phyloP scores from a whole-genome alignment of 768 basidiomycete species.

The Mycena haematopus region DNA sequence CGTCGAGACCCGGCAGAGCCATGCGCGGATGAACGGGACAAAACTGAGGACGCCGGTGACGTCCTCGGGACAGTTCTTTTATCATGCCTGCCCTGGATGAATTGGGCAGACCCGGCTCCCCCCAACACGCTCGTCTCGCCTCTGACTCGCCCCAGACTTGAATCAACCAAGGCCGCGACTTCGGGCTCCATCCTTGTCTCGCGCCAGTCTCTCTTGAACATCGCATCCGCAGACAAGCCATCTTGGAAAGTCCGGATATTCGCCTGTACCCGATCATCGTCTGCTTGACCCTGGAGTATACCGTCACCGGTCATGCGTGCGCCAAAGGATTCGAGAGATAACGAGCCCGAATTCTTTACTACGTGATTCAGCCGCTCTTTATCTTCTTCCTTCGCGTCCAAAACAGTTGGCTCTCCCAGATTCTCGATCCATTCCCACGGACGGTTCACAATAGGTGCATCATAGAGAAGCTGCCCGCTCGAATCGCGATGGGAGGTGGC shows the following conservation, averaged over 20 bases:
- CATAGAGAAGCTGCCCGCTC: constrained; percentile 55
- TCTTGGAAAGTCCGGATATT: constrained; percentile 71
- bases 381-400: constrained; percentile 52
- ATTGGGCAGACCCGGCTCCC: constrained; percentile 24
- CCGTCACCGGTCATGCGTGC: constrained; percentile 71
- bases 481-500: constrained; percentile 63
- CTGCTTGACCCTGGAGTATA: constrained; percentile 41
- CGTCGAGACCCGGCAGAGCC: constrained; percentile 59
- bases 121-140: constrained; percentile 31
- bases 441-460: constrained; percentile 66
- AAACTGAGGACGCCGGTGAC: constrained; percentile 51
- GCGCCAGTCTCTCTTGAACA: constrained; percentile 80
- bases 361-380: constrained; percentile 44
- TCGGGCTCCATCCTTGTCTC: constrained; percentile 65
- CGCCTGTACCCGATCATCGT: constrained; percentile 45
- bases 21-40: constrained; percentile 52
- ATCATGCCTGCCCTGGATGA: constrained; percentile 29
- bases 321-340: constrained; percentile 76
- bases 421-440: constrained; percentile 92
- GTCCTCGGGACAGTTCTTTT: constrained; percentile 39
- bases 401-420: constrained; percentile 60
- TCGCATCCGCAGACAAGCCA: constrained; percentile 61
- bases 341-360: constrained; percentile 71
- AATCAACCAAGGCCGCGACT: constrained; percentile 33
- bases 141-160: constrained; percentile 17